phyloP scores from a whole-genome alignment of 208 protist species.

The Leishmania major region DNA sequence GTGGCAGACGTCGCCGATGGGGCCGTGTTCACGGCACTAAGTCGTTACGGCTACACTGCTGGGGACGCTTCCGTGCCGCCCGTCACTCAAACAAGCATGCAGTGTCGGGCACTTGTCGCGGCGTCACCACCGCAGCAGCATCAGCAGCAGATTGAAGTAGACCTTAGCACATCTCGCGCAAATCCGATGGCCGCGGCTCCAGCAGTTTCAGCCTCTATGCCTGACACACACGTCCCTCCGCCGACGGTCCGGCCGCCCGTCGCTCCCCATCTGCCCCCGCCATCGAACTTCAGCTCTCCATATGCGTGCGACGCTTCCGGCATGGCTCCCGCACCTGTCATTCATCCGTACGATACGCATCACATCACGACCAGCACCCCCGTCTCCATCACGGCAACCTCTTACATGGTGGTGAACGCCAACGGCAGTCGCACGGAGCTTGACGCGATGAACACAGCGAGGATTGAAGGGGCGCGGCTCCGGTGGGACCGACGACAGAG shows the following conservation, averaged over 20 bases:
- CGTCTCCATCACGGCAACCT: conserved; percentile 46
- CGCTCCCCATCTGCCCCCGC: background rate
- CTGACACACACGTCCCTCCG: background rate
- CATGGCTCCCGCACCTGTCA: conserved; percentile 51
- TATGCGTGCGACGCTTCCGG: conserved; percentile 14
- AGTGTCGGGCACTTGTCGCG: background rate
- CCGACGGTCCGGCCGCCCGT: background rate
- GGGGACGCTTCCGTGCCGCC: conserved; percentile 4
- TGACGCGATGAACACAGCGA: conserved; percentile 19
- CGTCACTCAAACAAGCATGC: background rate
- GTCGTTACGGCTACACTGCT: conserved; percentile 16
- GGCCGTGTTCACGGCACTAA: conserved; percentile 23
- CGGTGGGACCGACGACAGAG: conserved; percentile 33
- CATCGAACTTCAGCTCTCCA: background rate
- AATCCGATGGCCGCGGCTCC: conserved; percentile 19
- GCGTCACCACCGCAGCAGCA: conserved; percentile 7
- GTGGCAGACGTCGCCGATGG: conserved; percentile 18
- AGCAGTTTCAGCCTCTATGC: background rate
- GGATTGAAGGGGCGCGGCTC: conserved; percentile 43
- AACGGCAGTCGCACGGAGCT: conserved; percentile 23
- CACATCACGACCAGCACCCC: conserved; percentile 60
- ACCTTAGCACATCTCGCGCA: conserved; percentile 10
- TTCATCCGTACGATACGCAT: conserved; percentile 43
- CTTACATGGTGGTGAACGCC: conserved; percentile 35
- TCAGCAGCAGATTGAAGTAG: conserved; percentile 14